Evolutionary conservation across 208 protist genomes (phyloP).

Genomic region (Balamuthia mandrillaris): DNA sequence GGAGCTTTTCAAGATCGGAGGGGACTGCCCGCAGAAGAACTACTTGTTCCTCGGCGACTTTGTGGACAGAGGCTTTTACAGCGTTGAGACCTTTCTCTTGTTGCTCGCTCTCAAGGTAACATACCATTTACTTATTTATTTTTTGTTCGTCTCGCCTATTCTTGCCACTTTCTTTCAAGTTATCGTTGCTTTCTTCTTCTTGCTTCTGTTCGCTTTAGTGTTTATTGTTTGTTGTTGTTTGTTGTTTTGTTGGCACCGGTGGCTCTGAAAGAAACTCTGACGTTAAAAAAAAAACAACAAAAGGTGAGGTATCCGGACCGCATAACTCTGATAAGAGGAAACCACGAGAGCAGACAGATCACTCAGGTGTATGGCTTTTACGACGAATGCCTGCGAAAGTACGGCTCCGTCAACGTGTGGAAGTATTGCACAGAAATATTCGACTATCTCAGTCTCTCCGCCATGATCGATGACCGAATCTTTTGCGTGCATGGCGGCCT

Average conservation of each 20-base stretch:
- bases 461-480: conserved; percentile 95
- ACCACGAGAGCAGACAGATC: conserved; percentile 81
- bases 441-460: conserved; percentile 96
- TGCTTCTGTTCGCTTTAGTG: too few relatives aligned
- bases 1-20: conserved; percentile 93
- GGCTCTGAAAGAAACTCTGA: too few relatives aligned
- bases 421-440: conserved; percentile 99
- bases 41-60: conserved; percentile 98
- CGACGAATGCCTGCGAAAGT: conserved; percentile 98
- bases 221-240: too few relatives aligned
- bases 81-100: conserved; percentile 92
- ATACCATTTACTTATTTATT: background rate
- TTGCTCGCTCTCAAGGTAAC: conserved; percentile 93
- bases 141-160: background rate
- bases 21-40: conserved; percentile 78
- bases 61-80: conserved; percentile 90
- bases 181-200: too few relatives aligned
- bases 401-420: conserved; percentile 98
- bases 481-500: conserved; percentile 98
- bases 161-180: background rate
- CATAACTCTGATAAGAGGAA: conserved; percentile 72
- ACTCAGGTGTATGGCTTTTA: conserved; percentile 95
- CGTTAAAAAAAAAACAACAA: too few relatives aligned
- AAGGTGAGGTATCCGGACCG: conserved; percentile 72
- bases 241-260: background rate